Base-by-base conservation (phyloP, 805 yeast genomes). In the Candida schatavii region DNA sequence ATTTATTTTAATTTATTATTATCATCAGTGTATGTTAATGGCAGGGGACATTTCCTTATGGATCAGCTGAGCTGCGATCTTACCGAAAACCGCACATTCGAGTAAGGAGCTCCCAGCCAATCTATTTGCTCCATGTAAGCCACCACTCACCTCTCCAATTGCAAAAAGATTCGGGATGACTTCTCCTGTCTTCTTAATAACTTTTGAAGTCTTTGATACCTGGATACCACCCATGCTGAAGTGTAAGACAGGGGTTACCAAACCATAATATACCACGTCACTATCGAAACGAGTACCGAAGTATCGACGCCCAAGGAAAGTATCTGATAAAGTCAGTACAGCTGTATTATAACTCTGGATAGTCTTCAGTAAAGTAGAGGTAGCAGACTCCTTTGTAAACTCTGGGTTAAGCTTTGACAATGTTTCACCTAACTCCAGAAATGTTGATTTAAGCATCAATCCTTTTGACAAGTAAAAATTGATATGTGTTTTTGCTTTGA, bases 81-180 rank as follows among this genome's bases (percentile, higher is more conserved):
- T 67, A 3, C 84, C 84, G 56, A 74, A 80, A 0, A 80, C 84
- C 5, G 77, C 83, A 64, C 84, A 78, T 49, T 77, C 81, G 25
- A 80, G 59, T 31, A 80, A 61, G 35, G 80, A 71, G 10, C 80
- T 72, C 1, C 85, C 85, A 23, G 80, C 81, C 21, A 82, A 58
- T 57, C 86, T 70, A 50, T 79, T 78, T 13, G 66, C 72, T 9
- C 88, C 88, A 54, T 81, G 87, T 4, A 81, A 75, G 33, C 86
- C 88, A 15, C 86, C 87, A 37, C 82, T 75, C 17, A 78, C 75
- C 55, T 82, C 88, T 11, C 88, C 88, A 17, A 77, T 77, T 0
- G 86, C 86, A 55, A 67, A 81, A 7, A 81, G 52, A 13, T 81
- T 80, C 1, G 59, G 51, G 2, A 75, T 60, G 6, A 68, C 49